phyloP scores from a whole-genome alignment of 345 rosid species.

The Acer yangbiense region DNA sequence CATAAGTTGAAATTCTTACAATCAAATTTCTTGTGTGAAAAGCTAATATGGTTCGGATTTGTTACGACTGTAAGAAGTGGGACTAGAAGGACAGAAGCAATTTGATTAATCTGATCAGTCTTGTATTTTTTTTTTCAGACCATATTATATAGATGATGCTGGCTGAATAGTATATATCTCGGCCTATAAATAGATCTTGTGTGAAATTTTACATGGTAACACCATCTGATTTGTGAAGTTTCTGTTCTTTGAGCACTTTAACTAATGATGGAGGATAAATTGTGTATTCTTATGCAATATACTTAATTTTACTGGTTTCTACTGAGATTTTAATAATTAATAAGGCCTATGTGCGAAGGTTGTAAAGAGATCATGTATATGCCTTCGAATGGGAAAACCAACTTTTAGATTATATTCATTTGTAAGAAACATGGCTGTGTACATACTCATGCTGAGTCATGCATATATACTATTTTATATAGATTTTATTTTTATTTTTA shows the following conservation, averaged over 20 bases:
- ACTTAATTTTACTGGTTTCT: not conserved
- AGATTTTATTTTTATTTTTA: not conserved
- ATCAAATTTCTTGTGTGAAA: not conserved
- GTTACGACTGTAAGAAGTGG: not conserved
- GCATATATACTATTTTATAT: not conserved
- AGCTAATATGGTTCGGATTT: not conserved
- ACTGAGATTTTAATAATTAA: not conserved
- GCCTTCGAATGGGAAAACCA: not conserved
- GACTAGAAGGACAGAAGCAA: not conserved
- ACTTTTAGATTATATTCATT: not conserved
- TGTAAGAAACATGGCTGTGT: not conserved
- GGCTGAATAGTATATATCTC: not conserved
- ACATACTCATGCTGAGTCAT: not conserved
- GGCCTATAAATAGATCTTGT: not conserved
- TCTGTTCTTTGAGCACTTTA: not conserved
- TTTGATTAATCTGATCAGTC: slow-evolving; percentile 15
- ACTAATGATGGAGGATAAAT: not conserved
- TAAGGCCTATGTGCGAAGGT: not conserved
- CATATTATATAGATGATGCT: not conserved
- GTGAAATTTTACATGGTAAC: not conserved
- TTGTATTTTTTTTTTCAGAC: not conserved
- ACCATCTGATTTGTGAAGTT: not conserved
- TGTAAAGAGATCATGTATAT: not conserved
- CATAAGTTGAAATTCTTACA: not conserved
- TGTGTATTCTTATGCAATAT: not conserved